These are phyloP conservation scores for Citropsis articulata DNA, from an alignment of 345 rosid species.

Conservation along the genomic window DNA sequence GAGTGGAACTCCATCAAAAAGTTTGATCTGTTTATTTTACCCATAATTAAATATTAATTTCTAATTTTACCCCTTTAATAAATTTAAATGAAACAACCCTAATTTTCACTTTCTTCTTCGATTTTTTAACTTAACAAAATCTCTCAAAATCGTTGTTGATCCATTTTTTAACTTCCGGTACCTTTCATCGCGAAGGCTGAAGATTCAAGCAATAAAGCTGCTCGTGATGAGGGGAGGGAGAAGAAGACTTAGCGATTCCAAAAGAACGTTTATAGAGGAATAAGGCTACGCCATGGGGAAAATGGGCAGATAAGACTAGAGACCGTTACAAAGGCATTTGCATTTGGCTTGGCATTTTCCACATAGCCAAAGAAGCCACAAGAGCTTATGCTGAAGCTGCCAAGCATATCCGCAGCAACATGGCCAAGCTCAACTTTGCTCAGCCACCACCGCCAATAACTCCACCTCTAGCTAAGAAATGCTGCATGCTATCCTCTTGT, in stretches of 20 bases:
- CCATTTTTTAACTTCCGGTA: too few species aligned
- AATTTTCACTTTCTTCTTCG: too few species aligned
- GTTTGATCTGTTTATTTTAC: too few species aligned
- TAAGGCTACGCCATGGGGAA: slow-evolving; percentile 94
- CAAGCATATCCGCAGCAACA: slow-evolving; percentile 79
- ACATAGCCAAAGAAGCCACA: slow-evolving; percentile 84
- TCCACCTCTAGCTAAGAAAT: slow-evolving; percentile 35
- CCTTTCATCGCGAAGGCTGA: neutral
- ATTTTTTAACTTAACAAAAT: too few species aligned
- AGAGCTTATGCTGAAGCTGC: slow-evolving; percentile 82
- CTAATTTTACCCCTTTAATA: too few species aligned
- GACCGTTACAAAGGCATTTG: slow-evolving; percentile 73
- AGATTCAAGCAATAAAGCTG: slow-evolving; percentile 12
- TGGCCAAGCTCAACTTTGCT: slow-evolving; percentile 84
- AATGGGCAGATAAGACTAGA: slow-evolving; percentile 93
- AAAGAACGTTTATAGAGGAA: slow-evolving; percentile 78
- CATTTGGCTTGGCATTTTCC: slow-evolving; percentile 84
- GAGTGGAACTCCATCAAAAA: too few species aligned
- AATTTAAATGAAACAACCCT: too few species aligned
- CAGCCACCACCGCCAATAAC: slow-evolving; percentile 11
- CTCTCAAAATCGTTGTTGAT: too few species aligned
- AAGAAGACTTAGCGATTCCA: slow-evolving; percentile 37
- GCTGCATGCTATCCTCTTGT: slow-evolving; percentile 27
- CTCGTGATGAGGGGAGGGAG: neutral
- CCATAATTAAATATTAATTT: too few species aligned